Conservation (phyloP, 1,139 yeast genomes). For the Taphrina sp. region DNA sequence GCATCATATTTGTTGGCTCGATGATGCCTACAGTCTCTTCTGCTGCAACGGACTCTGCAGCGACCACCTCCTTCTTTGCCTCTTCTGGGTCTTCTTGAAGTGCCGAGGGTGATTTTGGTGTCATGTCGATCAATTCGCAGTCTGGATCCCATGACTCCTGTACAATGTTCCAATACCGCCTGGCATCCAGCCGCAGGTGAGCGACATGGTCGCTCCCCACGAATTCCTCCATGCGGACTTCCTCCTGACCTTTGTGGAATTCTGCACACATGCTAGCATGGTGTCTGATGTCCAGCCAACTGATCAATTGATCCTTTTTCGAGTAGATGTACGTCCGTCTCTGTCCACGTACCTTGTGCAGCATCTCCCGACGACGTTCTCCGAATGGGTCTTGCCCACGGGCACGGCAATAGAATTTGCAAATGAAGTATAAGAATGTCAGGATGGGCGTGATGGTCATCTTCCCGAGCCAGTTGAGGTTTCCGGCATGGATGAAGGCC, state of each 20-base stretch:
- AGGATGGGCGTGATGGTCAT: slow-evolving; percentile 6
- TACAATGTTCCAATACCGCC: slow-evolving; percentile 20
- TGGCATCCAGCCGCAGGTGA: slow-evolving; percentile 22
- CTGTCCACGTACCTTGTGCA: slow-evolving; percentile 21
- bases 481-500: slow-evolving; percentile 25
- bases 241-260: slow-evolving; percentile 18
- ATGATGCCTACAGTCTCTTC: not conserved
- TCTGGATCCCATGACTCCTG: slow-evolving; percentile 29
- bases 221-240: slow-evolving; percentile 22
- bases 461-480: slow-evolving; percentile 16
- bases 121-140: not conserved
- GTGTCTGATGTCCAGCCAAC: slow-evolving; percentile 15
- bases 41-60: slow-evolving; percentile 5
- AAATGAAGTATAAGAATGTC: slow-evolving; percentile 23
- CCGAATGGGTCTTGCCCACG: slow-evolving; percentile 30
- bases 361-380: slow-evolving; percentile 28
- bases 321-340: slow-evolving; percentile 20
- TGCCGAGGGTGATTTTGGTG: not conserved
- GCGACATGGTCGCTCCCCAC: slow-evolving; percentile 27
- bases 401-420: slow-evolving; percentile 21
- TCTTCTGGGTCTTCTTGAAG: not conserved
- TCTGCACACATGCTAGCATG: slow-evolving; percentile 22
- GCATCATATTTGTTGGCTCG: no score
- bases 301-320: slow-evolving; percentile 25
- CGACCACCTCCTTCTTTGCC: not conserved